phyloP scores from a whole-genome alignment of 495 filamentous ascomycete genomes.

The Aspergillus cristatus region DNA sequence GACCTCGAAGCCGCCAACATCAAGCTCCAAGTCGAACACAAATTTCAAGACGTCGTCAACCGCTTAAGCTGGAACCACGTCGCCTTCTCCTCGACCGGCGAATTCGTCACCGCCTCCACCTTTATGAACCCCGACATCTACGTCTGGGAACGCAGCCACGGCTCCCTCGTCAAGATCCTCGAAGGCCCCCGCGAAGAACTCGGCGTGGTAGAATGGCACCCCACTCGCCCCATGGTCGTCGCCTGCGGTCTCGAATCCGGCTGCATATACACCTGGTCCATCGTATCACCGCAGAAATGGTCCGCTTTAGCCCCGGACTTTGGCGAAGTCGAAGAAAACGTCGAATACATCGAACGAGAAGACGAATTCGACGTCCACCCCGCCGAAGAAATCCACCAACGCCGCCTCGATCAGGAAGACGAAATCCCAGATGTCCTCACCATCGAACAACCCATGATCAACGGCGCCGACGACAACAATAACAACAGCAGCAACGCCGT shows the following conservation, averaged over 20 bases:
- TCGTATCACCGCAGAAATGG: conserved; percentile 88
- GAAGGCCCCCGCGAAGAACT: conserved; percentile 94
- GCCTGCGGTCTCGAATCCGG: conserved; percentile 87
- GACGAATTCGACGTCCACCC: conserved; percentile 98
- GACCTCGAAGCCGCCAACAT: conserved; percentile 45
- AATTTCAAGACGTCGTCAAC: conserved; percentile 97
- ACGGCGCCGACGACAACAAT: conserved; percentile 22
- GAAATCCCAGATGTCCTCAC: conserved; percentile 82
- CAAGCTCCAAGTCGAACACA: conserved; percentile 87
- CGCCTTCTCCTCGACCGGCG: conserved; percentile 83
- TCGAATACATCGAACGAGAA: conserved; percentile 89
- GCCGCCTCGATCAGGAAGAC: conserved; percentile 79
- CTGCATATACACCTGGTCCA: conserved; percentile 86
- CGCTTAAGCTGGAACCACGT: conserved; percentile 92
- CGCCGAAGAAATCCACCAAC: conserved; percentile 87
- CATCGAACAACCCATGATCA: conserved; percentile 51
- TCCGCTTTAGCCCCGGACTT: conserved; percentile 95
- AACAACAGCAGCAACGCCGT: conserved; percentile 35
- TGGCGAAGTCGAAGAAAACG: conserved; percentile 94
- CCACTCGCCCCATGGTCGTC: conserved; percentile 74
- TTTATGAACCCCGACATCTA: conserved; percentile 98
- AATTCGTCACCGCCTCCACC: conserved; percentile 79
- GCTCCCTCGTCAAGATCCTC: conserved; percentile 90
- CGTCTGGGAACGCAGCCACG: conserved; percentile 91
- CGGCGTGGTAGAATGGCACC: conserved; percentile 95